Evolutionary conservation across 2,329 filamentous ascomycete species (phyloP).

Genomic region (Alternaria infectoria): DNA sequence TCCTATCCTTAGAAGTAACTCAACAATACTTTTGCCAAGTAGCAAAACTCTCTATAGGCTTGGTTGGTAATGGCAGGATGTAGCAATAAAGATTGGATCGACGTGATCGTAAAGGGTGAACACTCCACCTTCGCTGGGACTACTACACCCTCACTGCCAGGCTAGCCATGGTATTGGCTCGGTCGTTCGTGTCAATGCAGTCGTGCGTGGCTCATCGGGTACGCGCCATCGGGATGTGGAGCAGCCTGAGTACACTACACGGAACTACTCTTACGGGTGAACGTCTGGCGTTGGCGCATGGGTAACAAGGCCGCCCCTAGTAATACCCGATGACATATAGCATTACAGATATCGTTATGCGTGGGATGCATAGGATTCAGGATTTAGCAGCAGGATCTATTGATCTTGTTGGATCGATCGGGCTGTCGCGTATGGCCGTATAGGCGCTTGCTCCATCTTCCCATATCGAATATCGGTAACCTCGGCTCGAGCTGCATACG

Average conservation of each 20-base stretch:
- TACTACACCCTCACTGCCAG: neutral
- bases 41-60: neutral
- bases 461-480: neutral
- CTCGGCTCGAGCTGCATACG: slow-evolving; percentile 2
- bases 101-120: neutral
- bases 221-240: neutral
- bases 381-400: neutral
- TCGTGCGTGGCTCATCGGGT: neutral
- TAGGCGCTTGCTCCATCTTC: neutral
- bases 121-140: neutral
- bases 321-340: neutral
- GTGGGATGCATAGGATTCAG: neutral
- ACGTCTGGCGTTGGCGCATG: neutral
- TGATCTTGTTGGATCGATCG: neutral
- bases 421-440: neutral
- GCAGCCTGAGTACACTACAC: neutral
- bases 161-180: neutral
- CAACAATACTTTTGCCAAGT: neutral
- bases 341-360: neutral
- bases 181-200: neutral
- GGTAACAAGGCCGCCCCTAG: neutral
- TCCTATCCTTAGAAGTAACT: neutral
- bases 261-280: neutral
- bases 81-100: neutral
- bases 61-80: neutral